Base-by-base conservation (phyloP, 163 green algal genomes). In the Chlorella variabilis region DNA sequence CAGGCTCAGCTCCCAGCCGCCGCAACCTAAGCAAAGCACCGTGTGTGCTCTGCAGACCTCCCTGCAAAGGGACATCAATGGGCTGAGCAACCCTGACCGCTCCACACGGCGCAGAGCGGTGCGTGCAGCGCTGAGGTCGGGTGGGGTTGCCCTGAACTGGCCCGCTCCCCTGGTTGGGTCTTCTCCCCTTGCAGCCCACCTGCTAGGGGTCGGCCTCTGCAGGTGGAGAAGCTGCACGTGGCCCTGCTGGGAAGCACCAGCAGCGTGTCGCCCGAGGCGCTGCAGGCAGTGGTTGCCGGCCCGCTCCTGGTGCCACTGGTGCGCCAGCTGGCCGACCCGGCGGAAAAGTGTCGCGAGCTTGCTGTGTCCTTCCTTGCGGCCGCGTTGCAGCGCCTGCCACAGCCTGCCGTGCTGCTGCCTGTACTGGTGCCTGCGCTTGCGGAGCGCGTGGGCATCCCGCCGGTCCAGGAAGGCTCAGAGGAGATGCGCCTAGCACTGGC, bases 51-150 rank as follows among this genome's bases (percentile, higher is more conserved):
- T 70, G 74, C 84, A 86, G 82, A 77, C 71, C n/a, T 78, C 41
- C 17, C 39, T 89, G 8, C 92, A 94, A 80, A 85, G 92, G 3
- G 86, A 90, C 39, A 83, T 96, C 68, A 95, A 96, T 75, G 95
- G 92, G 84, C 61, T 96, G 27, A 85, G 85, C 36, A 91, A 96
- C 71, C 85, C 89, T n/a, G 90, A 96, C 75, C 81, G 91, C 25
- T 49, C 20, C 56, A 88, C 84, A 0, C 84, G 91, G 31, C 76
- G 75, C 18, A 51, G 71, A 38, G 86, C 89, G 62, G 54, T 81
- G 61, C 42, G 75, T 71, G 17, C n/a, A 18, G 54, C 23, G 18
- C n/a, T n/a, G n/a, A n/a, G n/a, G n/a, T n/a, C n/a, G n/a, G n/a
- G n/a, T n/a, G n/a, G n/a, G n/a, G n/a, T 5, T n/a, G 3, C 31